These are phyloP conservation scores for Arthrobotrys musiformis DNA, from an alignment of 2,329 filamentous ascomycete species.

Conservation along the genomic window DNA sequence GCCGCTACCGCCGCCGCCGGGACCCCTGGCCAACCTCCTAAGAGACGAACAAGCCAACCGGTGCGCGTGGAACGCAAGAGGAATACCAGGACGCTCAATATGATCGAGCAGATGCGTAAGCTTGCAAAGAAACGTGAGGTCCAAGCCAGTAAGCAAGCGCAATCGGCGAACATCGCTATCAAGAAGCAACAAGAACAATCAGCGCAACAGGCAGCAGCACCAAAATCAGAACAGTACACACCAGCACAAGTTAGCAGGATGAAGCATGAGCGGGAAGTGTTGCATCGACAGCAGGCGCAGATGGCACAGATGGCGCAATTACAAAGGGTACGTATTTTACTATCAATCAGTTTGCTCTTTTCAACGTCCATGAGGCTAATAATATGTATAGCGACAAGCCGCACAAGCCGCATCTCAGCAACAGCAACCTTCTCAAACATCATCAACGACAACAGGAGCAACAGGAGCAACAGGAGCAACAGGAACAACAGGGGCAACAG, in stretches of 20 bases:
- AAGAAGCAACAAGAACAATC: constrained; percentile 82
- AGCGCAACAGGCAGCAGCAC: constrained; percentile 66
- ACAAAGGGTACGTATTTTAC: constrained; percentile 65
- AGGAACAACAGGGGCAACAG: not conserved
- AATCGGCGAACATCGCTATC: constrained; percentile 72
- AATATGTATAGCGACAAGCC: constrained; percentile 20
- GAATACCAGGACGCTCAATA: constrained; percentile 84
- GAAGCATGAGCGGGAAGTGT: constrained; percentile 85
- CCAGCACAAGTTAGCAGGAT: constrained; percentile 90
- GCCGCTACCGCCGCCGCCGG: constrained; percentile 65
- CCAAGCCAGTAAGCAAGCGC: constrained; percentile 84
- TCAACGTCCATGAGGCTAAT: not conserved
- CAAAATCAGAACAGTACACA: constrained; percentile 73
- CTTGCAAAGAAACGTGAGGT: constrained; percentile 93
- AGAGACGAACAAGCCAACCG: constrained; percentile 78
- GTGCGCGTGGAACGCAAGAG: constrained; percentile 86
- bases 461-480: not conserved
- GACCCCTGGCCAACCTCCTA: constrained; percentile 62
- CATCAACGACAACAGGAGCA: not conserved
- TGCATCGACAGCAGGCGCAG: constrained; percentile 69
- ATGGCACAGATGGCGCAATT: constrained; percentile 71
- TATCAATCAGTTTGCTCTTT: not conserved
- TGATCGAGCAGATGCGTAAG: constrained; percentile 96
- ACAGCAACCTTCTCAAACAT: constrained; percentile 2
- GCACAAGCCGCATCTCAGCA: constrained; percentile 8